Evolutionary conservation across 371 early-diverging fungal genomes (phyloP), one percentile per base, ranked within the genome.

Genomic region (Blakeslea trispora): DNA sequence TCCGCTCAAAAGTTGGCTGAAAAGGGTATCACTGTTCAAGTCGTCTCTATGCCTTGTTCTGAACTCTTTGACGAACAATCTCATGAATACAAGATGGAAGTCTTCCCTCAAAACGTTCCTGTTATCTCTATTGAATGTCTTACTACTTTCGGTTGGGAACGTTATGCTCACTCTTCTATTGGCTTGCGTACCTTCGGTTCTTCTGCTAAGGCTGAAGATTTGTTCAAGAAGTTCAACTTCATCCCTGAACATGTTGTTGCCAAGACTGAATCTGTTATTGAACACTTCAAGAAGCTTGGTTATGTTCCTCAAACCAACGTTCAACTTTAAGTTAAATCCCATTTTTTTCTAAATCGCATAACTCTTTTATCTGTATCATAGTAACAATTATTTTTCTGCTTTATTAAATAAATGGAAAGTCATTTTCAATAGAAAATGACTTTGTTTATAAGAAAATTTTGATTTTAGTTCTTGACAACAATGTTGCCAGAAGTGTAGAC

Each of bases 31-130:
- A 57, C 63, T 11, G 83, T 85, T 31, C 91, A 92, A 52, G 87
- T 99, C 35, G 97, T 99, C 31, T 99, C 99, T 32, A 87, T 99
- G 83, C 96, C 98, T n/a, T 98, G 93, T 61, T 83, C 87, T 63
- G 95, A 95, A 63, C 77, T 99, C 52, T 99, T 99, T 72, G 95
- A 95, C 50, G 88, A 89, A 50, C 99, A 99, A 77, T 35, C 83
- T 10, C 59, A 72, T 19, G 94, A 87, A 47, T 99, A 99, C 85
- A 84, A 88, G 65, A 75, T 84, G 44, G 74, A 81, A 7, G 95
- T 99, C 22, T 82, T 99, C 67, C 79, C 85, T 15, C 75, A 75
- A 23, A 89, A 90, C 31, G 74, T 92, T 34, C 93, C 97, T 8
- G 80, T 86, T 19, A 75, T 99, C 49, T 87, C 91, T 60, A 88